Conservation (phyloP, 441 rosid species). For the Viola pubescens region DNA sequence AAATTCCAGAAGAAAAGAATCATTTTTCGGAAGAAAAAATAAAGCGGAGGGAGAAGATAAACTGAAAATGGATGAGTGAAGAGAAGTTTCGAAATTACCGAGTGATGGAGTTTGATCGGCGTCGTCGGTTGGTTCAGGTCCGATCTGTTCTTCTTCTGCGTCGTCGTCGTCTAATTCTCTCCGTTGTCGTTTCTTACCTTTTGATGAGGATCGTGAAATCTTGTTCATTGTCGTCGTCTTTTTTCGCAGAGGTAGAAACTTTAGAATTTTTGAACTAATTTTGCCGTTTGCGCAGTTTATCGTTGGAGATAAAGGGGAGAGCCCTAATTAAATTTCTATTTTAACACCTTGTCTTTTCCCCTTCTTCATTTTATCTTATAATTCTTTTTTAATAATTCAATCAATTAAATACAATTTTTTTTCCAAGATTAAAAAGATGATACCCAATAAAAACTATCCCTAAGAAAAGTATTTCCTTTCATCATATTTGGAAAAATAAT, state of each 20-base stretch:
- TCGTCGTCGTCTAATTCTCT: conserved; percentile 19
- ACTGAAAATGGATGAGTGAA: background rate
- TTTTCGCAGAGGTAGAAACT: background rate
- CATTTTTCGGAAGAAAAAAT: background rate
- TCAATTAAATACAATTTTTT: background rate
- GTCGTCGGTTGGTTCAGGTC: conserved; percentile 17
- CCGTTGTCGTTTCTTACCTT: conserved; percentile 38
- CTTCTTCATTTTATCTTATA: too few relatives aligned
- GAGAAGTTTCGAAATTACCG: conserved; percentile 18
- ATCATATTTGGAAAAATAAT: too few relatives aligned
- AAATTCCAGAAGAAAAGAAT: background rate
- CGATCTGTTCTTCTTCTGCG: conserved; percentile 20
- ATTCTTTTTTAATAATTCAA: background rate
- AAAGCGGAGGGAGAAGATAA: background rate
- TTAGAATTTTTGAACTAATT: background rate
- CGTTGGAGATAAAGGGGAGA: background rate
- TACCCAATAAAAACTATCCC: too few relatives aligned
- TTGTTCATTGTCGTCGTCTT: background rate
- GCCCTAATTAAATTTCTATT: conserved; percentile 11
- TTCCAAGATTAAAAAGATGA: too few relatives aligned
- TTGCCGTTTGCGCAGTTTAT: too few relatives aligned
- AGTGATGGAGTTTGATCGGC: conserved; percentile 32
- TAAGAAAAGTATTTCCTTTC: too few relatives aligned
- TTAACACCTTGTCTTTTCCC: background rate
- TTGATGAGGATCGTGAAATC: conserved; percentile 16